Conservation (phyloP, 495 filamentous ascomycete genomes). For the Massariosphaeria phaeospora region DNA sequence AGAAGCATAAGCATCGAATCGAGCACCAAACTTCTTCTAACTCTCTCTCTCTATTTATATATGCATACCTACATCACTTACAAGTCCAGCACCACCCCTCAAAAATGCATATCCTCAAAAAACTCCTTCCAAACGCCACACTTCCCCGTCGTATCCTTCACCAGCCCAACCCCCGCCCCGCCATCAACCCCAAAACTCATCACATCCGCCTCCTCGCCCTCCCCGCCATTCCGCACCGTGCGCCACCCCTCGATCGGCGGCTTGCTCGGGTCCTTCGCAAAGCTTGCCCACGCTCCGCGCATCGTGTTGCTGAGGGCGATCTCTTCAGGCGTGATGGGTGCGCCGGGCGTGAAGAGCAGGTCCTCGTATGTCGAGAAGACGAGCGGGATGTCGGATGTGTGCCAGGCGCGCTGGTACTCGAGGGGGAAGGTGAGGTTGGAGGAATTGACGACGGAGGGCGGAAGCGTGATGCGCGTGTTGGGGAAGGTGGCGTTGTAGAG, state of each 20-base stretch:
- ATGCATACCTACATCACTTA: too few relatives aligned
- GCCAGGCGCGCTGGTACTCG: conserved; percentile 16
- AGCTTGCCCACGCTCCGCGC: conserved; percentile 11
- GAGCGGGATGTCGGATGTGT: conserved; percentile 23
- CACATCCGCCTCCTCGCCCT: neutral
- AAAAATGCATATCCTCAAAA: neutral
- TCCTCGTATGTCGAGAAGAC: conserved; percentile 11
- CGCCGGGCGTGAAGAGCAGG: neutral
- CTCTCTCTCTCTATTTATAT: too few relatives aligned
- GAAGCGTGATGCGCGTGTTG: conserved; percentile 3
- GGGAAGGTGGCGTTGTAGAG: conserved; percentile 21
- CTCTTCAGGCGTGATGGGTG: neutral
- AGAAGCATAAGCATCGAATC: too few relatives aligned
- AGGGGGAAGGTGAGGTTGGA: too few relatives aligned
- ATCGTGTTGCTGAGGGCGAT: conserved; percentile 1
- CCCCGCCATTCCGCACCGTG: neutral
- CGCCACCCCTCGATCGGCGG: conserved; percentile 2
- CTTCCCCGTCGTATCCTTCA: conserved; percentile 1
- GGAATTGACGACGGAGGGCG: too few relatives aligned
- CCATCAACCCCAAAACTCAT: conserved; percentile 15
- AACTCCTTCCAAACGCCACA: conserved; percentile 7
- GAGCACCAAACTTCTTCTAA: too few relatives aligned
- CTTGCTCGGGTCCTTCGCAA: conserved; percentile 9
- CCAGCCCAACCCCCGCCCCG: neutral
- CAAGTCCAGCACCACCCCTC: too few relatives aligned